Base-by-base conservation (phyloP, 352 stramenopile species). In the Phytophthora citrophthora region DNA sequence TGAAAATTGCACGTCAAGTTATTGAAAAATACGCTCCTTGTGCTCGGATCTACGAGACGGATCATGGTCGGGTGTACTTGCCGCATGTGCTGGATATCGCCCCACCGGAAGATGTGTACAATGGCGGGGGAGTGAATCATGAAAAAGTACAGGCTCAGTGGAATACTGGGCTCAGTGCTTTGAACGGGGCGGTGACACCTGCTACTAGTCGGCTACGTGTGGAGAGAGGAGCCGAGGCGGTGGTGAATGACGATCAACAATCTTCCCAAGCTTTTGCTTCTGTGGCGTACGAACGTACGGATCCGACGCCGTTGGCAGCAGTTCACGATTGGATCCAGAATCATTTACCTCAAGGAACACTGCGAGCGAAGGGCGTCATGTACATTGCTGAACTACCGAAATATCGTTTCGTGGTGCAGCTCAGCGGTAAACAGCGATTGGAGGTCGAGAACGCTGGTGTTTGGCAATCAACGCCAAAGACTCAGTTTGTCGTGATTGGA, bases 31-130 rank as follows among this genome's bases (percentile, higher is more conserved):
- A 86, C 29, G 80, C 83, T 12, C 83, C 83, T 1, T 59, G 68
- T 34, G 82, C 84, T 9, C 63, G 79, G n/a, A 56, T 94, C 9
- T 90, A 89, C 64, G 82, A 91, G 67, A 88, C 83, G 11, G 68
- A 78, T 53, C 82, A 89, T 61, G 74, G 73, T 6, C 71, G 74
- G 40, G 66, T 92, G 13, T 90, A 87, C 54, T 44, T 94, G 53
- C 86, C 83, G 9, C 78, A 89, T 47, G 83, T 94, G 56, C 71
- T 94, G 26, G 86, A 94, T 62, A 77, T 94, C 26, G 60, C 72
- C 2, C 82, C 79, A 5, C 84, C 86, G 0, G 79, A 87, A 18
- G 71, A 81, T 36, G 64, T 74, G 23, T 81, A 83, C 50, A 69
- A 58, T 23, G 74, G 72, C 27, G 71, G 72, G 2, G 71, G 72